Conservation (phyloP, 257 asterid genomes). For the Solanum chiquidenum region DNA sequence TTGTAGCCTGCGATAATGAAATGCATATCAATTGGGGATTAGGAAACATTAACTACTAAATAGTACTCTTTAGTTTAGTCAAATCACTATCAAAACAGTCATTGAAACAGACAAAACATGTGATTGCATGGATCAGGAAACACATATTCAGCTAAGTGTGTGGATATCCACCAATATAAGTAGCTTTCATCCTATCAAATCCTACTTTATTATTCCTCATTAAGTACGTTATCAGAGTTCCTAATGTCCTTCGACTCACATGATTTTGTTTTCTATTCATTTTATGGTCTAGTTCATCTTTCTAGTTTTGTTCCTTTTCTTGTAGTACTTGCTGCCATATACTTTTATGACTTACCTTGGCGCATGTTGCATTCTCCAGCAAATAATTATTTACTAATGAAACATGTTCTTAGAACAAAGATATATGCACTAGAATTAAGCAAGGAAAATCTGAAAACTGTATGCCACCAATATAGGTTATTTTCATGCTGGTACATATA, state of each 20-base stretch:
- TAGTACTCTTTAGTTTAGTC: not conserved
- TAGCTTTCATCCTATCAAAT: not conserved
- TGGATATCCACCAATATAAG: not conserved
- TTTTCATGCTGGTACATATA: not conserved
- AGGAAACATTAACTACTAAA: not conserved
- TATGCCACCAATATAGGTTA: not conserved
- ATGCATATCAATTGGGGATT: not conserved
- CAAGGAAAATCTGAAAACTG: not conserved
- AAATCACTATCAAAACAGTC: not conserved
- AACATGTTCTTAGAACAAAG: not conserved
- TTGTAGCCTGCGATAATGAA: conserved; percentile 37
- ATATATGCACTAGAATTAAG: not conserved
- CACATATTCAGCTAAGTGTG: not conserved
- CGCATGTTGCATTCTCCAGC: not conserved
- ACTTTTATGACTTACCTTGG: not conserved
- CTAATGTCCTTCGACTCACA: not conserved
- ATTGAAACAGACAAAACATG: not conserved
- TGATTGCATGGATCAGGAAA: not conserved
- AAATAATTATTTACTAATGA: not conserved
- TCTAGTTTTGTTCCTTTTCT: not conserved
- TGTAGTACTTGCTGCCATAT: not conserved
- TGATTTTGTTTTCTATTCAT: not conserved
- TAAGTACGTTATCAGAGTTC: not conserved
- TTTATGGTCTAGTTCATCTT: not conserved
- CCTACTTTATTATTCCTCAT: not conserved